These are phyloP conservation scores for Tetrahymena thermophila DNA, from an alignment of 73 alveolate species.

Conservation along the genomic window DNA sequence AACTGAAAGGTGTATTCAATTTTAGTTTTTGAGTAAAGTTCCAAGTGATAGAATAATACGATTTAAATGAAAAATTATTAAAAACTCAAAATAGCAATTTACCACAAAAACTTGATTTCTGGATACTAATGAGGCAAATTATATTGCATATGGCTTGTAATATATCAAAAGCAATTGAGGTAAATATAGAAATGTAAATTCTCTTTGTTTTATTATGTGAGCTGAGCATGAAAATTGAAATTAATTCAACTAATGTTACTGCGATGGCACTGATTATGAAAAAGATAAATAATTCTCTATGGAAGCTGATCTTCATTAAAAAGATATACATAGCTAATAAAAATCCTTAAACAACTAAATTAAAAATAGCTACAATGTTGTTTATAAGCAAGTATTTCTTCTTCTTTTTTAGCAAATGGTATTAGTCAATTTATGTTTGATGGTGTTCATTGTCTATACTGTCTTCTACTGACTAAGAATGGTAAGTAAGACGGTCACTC, in stretches of 20 bases:
- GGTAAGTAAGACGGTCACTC: neutral
- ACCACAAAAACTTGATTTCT: neutral
- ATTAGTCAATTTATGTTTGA: no score
- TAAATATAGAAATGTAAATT: neutral
- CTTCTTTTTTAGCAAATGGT: neutral
- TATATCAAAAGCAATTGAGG: neutral
- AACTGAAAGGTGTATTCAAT: neutral
- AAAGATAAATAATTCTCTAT: neutral
- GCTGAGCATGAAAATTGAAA: neutral
- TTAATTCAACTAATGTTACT: neutral
- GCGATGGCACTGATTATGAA: neutral
- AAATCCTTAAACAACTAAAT: neutral
- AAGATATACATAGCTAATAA: neutral
- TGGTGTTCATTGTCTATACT: neutral
- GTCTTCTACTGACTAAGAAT: neutral
- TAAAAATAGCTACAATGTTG: neutral
- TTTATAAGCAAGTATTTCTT: neutral
- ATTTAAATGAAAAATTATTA: no score
- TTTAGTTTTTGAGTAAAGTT: neutral
- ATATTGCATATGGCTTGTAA: neutral
- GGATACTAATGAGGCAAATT: neutral
- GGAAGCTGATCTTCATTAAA: neutral
- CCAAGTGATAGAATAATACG: neutral
- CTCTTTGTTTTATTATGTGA: neutral
- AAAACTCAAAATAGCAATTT: no score